phyloP scores from a whole-genome alignment of 352 stramenopile genomes.

The Paralagenidium karlingii region DNA sequence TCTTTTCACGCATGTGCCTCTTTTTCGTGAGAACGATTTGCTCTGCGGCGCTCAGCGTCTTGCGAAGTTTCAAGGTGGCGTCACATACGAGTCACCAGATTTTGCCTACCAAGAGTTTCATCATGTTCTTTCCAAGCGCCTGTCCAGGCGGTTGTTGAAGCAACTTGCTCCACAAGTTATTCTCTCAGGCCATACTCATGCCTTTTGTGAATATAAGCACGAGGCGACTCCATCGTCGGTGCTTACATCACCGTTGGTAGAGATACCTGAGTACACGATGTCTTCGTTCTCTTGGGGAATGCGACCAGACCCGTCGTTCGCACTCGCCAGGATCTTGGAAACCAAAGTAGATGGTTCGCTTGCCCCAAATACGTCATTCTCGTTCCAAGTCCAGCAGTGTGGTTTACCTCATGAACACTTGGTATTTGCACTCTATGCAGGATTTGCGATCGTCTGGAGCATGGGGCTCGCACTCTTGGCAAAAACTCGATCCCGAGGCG shows the following conservation, averaged over 20 bases:
- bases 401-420: too few species aligned
- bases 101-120: conserved; percentile 50
- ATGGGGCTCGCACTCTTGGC: too few species aligned
- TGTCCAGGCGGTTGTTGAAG: conserved; percentile 35
- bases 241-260: conserved; percentile 1
- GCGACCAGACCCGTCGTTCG: conserved; percentile 62
- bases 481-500: too few species aligned
- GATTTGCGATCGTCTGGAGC: too few species aligned
- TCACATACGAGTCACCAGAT: conserved; percentile 65
- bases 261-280: conserved; percentile 41
- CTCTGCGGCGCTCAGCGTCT: conserved; percentile 32
- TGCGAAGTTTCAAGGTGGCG: conserved; percentile 33
- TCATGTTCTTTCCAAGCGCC: conserved; percentile 44
- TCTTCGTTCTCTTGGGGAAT: conserved; percentile 71
- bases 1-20: conserved; percentile 47
- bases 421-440: too few species aligned
- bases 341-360: too few species aligned
- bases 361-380: too few species aligned
- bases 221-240: background rate
- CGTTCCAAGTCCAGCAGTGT: too few species aligned
- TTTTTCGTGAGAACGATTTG: conserved; percentile 42
- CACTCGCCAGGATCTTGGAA: too few species aligned
- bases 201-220: conserved; percentile 44
- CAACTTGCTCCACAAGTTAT: conserved; percentile 35
- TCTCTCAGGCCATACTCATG: conserved; percentile 65